These are phyloP conservation scores for Ettlia oleoabundans DNA, from an alignment of 139 green algal genomes.

Conservation along the genomic window DNA sequence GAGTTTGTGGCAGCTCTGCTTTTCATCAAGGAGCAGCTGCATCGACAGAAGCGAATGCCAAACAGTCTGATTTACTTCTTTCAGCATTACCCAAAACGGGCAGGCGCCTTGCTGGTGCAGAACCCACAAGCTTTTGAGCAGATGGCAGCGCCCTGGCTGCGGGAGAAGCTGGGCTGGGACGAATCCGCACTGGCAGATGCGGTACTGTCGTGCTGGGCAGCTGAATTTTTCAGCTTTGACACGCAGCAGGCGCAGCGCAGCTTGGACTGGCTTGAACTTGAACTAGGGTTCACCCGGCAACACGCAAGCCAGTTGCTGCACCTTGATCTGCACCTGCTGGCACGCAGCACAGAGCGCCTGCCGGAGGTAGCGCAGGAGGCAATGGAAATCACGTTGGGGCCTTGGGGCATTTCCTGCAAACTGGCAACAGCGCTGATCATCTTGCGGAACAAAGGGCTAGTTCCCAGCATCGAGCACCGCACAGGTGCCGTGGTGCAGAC, in stretches of 20 bases:
- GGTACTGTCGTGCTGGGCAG: not conserved
- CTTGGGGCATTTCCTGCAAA: not conserved
- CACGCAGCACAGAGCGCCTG: not conserved
- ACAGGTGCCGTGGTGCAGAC: not conserved
- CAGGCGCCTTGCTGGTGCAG: slow-evolving; percentile 8
- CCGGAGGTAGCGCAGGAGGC: not conserved
- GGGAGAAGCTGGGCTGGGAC: slow-evolving; percentile 11
- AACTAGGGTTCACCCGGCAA: not conserved
- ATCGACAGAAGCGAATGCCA: not conserved
- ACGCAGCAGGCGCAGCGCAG: not conserved
- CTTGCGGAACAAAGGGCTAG: not conserved
- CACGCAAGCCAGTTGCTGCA: not conserved
- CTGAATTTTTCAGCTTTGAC: not conserved
- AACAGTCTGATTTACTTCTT: not conserved
- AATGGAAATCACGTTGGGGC: not conserved
- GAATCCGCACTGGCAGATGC: slow-evolving; percentile 8
- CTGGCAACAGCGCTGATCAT: not conserved
- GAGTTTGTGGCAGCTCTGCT: slow-evolving; percentile 7
- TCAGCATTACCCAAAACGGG: not conserved
- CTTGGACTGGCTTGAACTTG: slow-evolving; percentile 8
- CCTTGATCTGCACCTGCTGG: not conserved
- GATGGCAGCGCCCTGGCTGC: slow-evolving; percentile 18
- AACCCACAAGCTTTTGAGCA: not conserved
- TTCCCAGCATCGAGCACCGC: not conserved
- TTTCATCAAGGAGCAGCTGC: slow-evolving; percentile 1